Evolutionary conservation across 306 rosid species (phyloP).

Genomic region (Quillaja saponaria): DNA sequence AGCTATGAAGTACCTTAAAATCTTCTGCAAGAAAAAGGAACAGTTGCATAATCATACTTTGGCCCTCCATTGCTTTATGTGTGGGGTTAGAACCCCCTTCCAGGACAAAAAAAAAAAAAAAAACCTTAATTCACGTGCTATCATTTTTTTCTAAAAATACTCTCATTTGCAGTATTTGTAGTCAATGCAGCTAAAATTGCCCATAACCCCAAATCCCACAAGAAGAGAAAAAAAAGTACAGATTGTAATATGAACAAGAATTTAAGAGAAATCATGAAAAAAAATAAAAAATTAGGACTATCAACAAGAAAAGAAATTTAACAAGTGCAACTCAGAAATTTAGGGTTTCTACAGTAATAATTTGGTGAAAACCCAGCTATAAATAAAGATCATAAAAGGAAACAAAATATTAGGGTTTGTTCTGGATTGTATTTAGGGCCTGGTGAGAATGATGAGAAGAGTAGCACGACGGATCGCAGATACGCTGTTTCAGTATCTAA

Average conservation of each 20-base stretch:
- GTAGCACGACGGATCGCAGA: no score
- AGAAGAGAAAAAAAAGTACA: no score
- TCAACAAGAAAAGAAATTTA: background rate
- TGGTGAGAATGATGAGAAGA: slow-evolving; percentile 50
- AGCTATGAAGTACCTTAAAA: slow-evolving; percentile 67
- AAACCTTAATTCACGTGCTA: background rate
- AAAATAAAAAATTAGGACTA: no score
- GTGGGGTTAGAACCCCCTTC: slow-evolving; percentile 89
- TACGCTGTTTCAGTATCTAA: no score
- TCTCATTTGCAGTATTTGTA: background rate
- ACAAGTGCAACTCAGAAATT: slow-evolving; percentile 4
- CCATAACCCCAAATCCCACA: background rate
- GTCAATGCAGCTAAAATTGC: background rate
- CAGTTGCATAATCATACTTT: slow-evolving; percentile 86
- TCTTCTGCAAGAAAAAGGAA: slow-evolving; percentile 90
- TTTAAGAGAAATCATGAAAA: background rate
- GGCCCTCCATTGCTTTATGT: slow-evolving; percentile 77
- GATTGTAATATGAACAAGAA: slow-evolving; percentile 1
- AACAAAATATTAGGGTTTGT: background rate
- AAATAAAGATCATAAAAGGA: background rate
- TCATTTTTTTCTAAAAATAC: background rate
- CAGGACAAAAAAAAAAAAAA: slow-evolving; percentile 16
- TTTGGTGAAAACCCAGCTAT: background rate
- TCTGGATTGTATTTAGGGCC: background rate
- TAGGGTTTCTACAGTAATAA: slow-evolving; percentile 5